Base-by-base conservation (phyloP, 2,329 filamentous ascomycete genomes). In the Cadophora sp. region DNA sequence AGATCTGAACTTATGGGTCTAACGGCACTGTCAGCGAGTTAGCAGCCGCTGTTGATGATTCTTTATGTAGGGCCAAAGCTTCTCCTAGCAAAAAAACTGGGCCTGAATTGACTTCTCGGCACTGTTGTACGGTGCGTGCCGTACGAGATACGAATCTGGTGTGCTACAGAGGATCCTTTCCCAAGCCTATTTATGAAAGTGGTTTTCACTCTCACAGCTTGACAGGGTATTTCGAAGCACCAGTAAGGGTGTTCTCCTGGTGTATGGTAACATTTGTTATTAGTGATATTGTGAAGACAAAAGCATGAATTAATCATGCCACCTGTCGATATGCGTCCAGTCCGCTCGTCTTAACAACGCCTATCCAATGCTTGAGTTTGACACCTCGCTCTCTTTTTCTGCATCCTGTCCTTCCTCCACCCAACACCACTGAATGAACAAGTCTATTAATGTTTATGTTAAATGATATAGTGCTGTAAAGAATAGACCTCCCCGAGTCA, bases 331-430 rank as follows among this genome's bases (percentile, higher is more conserved):
- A 29, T 56, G 51, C 62, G 56, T 62, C 50, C 50, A 11, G 19
- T 12, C 24, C 50, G 24, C 62, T 46, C 34, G 48, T 64, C 62
- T 64, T 43, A n/a, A 65, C 64, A 71, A 69, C 69, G 69, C 69
- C 69, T 59, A 40, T 64, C 62, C 66, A 43, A 68, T 68, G 66
- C 67, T 51, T 26, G 29, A 61, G 31, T 59, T 62, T 12, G 37
- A 27, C 37, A 46, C 60, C 46, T 63, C n/a, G 43, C 12, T 19
- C 51, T 26, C 34, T 43, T 26, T 24, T 59, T 43, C 16, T 22
- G 22, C 50, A 27, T 11, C 24, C 53, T 46, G 34, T 34, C 40
- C 31, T 24, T 64, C 29, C 4, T 43, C 24, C 50, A 9, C 29
- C 24, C 50, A 3, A n/a, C 24, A 64, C 16, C 22, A 43, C 48